Conservation (phyloP, 805 yeast genomes). For the Debaryomyces prosopidis region DNA sequence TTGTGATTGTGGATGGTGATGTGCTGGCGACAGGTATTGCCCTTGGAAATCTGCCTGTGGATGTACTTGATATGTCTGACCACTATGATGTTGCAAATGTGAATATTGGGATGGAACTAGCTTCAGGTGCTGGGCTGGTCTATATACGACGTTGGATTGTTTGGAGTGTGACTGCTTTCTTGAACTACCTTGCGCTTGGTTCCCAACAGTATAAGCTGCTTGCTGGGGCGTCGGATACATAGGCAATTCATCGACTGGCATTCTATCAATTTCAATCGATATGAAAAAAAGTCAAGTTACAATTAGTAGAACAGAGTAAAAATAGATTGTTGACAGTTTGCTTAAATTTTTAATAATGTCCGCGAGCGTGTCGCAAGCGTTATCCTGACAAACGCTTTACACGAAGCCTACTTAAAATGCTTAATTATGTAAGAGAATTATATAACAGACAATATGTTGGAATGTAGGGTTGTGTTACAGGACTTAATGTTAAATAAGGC, state of each 20-base stretch:
- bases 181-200: slow-evolving; percentile 7
- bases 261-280: slow-evolving; percentile 2
- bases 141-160: slow-evolving; percentile 4
- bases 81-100: slow-evolving; percentile 10
- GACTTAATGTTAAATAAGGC: too few relatives aligned
- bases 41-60: slow-evolving; percentile 9
- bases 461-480: too few relatives aligned
- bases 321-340: too few relatives aligned
- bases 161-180: slow-evolving; percentile 3
- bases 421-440: too few relatives aligned
- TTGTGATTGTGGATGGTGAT: slow-evolving; percentile 9
- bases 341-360: too few relatives aligned
- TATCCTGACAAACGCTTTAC: too few relatives aligned
- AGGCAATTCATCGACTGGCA: slow-evolving; percentile 41
- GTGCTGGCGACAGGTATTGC: slow-evolving; percentile 5
- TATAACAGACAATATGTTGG: too few relatives aligned
- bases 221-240: slow-evolving; percentile 48
- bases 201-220: slow-evolving; percentile 33
- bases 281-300: neutral
- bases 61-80: slow-evolving; percentile 13
- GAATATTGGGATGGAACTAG: slow-evolving; percentile 16
- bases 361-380: too few relatives aligned
- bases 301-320: too few relatives aligned
- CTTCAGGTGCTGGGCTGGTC: slow-evolving; percentile 12
- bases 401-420: too few relatives aligned